phyloP scores from a whole-genome alignment of 106 monocot genomes.

The Platanthera zijinensis region DNA sequence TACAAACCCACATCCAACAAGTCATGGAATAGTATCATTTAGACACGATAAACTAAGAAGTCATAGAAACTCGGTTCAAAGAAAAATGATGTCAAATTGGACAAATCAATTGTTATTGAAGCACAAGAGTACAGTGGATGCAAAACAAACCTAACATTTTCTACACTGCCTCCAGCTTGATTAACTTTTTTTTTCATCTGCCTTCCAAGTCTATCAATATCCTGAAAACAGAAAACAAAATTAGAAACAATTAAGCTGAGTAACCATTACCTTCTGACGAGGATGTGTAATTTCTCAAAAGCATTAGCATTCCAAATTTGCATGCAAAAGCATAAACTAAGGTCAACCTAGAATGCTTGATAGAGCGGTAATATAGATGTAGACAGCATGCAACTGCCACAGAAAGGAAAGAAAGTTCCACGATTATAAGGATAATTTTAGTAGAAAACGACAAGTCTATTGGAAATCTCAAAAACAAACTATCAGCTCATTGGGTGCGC shows the following conservation, averaged over 20 bases:
- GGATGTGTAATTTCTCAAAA: neutral
- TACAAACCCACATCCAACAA: neutral
- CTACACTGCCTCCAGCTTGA: conserved; percentile 49
- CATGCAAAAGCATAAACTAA: neutral
- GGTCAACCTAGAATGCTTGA: neutral
- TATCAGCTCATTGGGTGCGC: neutral
- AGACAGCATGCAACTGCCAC: neutral
- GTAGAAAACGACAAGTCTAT: neutral
- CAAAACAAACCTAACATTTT: conserved; percentile 53
- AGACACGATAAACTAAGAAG: neutral
- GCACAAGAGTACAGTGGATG: neutral
- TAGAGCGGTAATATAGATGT: neutral
- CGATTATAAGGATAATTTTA: neutral
- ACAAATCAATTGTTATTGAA: neutral
- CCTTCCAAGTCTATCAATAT: conserved; percentile 37
- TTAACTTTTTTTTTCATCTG: conserved; percentile 45
- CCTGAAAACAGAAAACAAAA: conserved; percentile 20
- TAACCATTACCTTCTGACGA: neutral
- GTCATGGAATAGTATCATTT: neutral
- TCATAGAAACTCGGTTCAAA: neutral
- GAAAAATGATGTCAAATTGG: neutral
- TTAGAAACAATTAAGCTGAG: neutral
- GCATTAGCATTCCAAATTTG: neutral
- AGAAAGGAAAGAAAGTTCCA: neutral
- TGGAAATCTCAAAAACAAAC: neutral